These are phyloP conservation scores for Psilocybe cubensis DNA, from an alignment of 768 basidiomycete species.

Conservation along the genomic window DNA sequence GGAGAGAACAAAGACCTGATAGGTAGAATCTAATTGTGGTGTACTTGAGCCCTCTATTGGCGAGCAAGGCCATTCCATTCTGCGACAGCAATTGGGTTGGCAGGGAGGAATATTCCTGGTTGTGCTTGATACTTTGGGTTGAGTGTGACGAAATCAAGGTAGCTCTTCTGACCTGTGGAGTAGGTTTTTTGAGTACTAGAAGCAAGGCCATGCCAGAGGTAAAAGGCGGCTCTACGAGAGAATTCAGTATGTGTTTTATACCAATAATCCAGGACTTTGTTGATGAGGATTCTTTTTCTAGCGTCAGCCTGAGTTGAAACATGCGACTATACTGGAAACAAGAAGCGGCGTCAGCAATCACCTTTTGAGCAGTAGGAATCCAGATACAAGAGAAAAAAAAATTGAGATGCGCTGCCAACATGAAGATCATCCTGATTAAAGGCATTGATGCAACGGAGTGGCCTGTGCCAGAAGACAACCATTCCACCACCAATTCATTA, in stretches of 20 bases:
- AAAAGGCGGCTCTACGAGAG: too few species aligned
- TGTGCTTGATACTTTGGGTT: slow-evolving; percentile 13
- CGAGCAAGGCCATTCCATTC: slow-evolving; percentile 25
- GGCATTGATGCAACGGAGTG: slow-evolving; percentile 13
- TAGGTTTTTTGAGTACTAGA: slow-evolving; percentile 33
- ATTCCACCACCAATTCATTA: slow-evolving; percentile 13
- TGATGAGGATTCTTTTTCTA: slow-evolving; percentile 16
- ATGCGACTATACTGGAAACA: slow-evolving; percentile 27
- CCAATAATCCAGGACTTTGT: slow-evolving; percentile 22
- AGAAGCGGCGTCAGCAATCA: slow-evolving; percentile 30
- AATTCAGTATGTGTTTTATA: slow-evolving; percentile 19
- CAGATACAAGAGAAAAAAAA: slow-evolving; percentile 27
- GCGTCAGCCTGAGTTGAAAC: slow-evolving; percentile 27
- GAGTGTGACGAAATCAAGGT: slow-evolving; percentile 27
- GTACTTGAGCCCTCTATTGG: too few species aligned
- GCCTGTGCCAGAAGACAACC: slow-evolving; percentile 11
- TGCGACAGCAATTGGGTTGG: slow-evolving; percentile 15
- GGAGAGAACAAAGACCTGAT: slow-evolving; percentile 28
- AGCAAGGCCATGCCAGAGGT: too few species aligned
- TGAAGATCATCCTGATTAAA: slow-evolving; percentile 15
- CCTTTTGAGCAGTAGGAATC: slow-evolving; percentile 23
- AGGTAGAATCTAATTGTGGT: slow-evolving; percentile 27
- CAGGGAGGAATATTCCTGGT: slow-evolving; percentile 22
- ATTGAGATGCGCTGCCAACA: slow-evolving; percentile 19
- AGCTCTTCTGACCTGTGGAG: slow-evolving; percentile 31